A percentile compares a stretch with the other conserved stretches of the same genome.
Conservation (phyloP, 164 flowering plant genomes). For the Aristolochia fimbriata region DNA sequence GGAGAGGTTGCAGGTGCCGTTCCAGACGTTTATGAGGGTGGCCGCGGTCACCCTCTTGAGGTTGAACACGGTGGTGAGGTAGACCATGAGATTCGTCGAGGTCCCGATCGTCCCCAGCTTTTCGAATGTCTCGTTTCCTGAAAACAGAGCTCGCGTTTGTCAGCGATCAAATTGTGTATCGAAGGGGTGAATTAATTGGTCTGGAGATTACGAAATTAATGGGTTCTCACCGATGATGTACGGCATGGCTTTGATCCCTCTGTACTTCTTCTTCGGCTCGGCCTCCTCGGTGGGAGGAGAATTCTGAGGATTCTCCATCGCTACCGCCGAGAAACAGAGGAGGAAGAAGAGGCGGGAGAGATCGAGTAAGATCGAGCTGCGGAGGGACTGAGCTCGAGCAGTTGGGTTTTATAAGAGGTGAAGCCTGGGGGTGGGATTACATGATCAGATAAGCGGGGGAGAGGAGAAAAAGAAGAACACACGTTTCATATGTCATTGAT, state of each 20-base stretch:
- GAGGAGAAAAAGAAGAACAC: no score
- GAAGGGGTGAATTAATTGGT: no score
- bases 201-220: no score
- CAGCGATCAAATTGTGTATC: no score
- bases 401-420: no score
- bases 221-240: constrained; percentile 8
- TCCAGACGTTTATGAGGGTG: constrained; percentile 48
- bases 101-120: constrained; percentile 78
- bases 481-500: no score
- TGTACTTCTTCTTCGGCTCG: constrained; percentile 6
- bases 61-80: constrained; percentile 68
- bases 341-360: no score
- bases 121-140: constrained; percentile 90
- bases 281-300: neutral
- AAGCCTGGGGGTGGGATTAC: no score
- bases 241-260: constrained; percentile 16
- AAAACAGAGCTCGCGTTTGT: no score
- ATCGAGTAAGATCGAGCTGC: no score
- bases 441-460: no score
- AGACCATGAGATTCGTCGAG: constrained; percentile 51
- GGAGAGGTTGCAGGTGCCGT: constrained; percentile 61
- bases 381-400: no score
- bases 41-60: constrained; percentile 60
- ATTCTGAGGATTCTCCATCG: neutral
- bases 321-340: neutral